A percentile compares a stretch with the other conserved stretches of the same genome.
Evolutionary conservation across 768 basidiomycete genomes (phyloP).

Genomic region (Mycena haematopus): DNA sequence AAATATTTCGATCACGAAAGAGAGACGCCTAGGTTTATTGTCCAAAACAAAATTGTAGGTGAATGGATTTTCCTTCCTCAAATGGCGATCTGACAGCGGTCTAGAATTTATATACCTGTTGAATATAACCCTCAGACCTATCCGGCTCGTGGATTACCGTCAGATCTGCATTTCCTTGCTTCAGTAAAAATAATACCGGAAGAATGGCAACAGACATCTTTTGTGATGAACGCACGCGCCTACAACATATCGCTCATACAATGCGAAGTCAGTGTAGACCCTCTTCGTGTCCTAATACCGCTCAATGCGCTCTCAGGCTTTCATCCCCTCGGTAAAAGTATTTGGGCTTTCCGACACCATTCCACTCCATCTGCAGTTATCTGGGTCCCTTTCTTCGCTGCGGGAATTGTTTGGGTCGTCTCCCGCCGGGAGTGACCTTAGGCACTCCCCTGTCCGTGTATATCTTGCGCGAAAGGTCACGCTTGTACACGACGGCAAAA

Average conservation of each 20-base stretch:
- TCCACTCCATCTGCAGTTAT: conserved; percentile 11
- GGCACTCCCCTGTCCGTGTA: conserved; percentile 4
- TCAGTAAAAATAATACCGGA: conserved; percentile 6
- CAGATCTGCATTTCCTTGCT: not conserved
- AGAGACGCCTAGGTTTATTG: conserved; percentile 17
- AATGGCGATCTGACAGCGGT: not conserved
- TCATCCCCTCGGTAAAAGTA: conserved; percentile 19
- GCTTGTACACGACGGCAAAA: not conserved
- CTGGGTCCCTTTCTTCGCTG: conserved; percentile 6
- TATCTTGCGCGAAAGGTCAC: conserved; percentile 12
- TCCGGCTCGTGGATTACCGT: conserved; percentile 5
- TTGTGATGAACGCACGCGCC: not conserved
- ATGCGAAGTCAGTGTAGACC: conserved; percentile 5
- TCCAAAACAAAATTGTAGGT: conserved; percentile 24
- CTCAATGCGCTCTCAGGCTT: conserved; percentile 2
- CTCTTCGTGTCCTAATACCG: not conserved
- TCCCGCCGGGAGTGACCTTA: not conserved
- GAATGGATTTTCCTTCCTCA: not conserved
- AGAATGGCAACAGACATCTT: conserved; percentile 16
- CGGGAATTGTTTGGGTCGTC: not conserved
- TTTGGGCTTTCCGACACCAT: conserved; percentile 16
- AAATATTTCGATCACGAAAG: conserved; percentile 19
- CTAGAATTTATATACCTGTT: conserved; percentile 8
- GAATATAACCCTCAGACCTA: conserved; percentile 18
- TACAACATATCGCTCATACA: not conserved